Base-by-base conservation (phyloP, 2,329 filamentous ascomycete species). In the Talaromyces sp. region DNA sequence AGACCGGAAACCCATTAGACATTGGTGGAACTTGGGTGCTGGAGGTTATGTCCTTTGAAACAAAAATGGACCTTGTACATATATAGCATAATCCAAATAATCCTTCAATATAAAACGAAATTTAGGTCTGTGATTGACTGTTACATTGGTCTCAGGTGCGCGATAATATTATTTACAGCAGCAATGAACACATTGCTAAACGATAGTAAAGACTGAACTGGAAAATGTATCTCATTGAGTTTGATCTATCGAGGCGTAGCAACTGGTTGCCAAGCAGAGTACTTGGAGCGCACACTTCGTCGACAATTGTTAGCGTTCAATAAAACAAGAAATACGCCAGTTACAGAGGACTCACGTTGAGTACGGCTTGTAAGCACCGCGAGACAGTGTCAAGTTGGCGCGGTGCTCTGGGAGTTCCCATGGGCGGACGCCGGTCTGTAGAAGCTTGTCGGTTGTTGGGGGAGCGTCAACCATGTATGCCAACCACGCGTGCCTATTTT, bases 401-500 rank as follows among this genome's bases (percentile, higher is more conserved):
- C 88, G 82, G 74, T 94, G 86, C 73, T 89, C 84, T 64, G 84
- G 83, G 66, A 88, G 84, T 77, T 97, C 93, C 90, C 93, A 98
- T 43, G 83, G 78, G 68, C 92, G 86, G 56, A 87, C 78, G 70
- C 87, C 84, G 61, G 88, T 82, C 72, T 88, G 85, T 68, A 96
- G 75, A 68, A 95, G 78, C 61, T 88, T 82, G 77, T 99, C 95
- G 74, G 90, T 80, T 43, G 84, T 86, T 1, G 95, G 95, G 43
- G 94, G 88, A 79, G 91, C 90, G 79, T 98, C 93, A 73, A 97
- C 89, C 81, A 88, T 83, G 82, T 99, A 98, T 70, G 92, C 92
- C 72, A 99, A 93, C 95, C 95, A 99, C 35, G 91, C 92, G 82
- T 98, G 95, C 95, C 86, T 87, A 41, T 65, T 50, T 11, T 11